phyloP scores from a whole-genome alignment of 306 rosid genomes.

The Quercus engelmannii region DNA sequence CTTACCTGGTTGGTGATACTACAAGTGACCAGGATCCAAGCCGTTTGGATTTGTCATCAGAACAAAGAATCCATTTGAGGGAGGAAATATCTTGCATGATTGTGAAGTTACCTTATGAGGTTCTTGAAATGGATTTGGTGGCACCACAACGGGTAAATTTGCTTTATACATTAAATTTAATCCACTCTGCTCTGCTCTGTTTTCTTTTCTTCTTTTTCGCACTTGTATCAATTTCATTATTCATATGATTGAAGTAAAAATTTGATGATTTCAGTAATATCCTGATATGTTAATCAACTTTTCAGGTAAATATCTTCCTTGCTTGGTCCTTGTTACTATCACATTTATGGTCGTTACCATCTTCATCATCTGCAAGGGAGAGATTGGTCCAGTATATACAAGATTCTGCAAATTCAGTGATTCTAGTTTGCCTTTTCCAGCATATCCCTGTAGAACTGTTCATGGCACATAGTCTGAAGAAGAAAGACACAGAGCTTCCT shows the following conservation, averaged over 20 bases:
- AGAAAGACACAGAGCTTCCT: conserved; percentile 64
- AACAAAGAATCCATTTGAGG: conserved; percentile 55
- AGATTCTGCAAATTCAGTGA: conserved; percentile 62
- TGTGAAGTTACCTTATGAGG: conserved; percentile 59
- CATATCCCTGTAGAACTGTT: conserved; percentile 69
- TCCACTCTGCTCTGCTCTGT: not conserved
- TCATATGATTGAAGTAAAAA: not conserved
- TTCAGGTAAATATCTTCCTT: conserved; percentile 75
- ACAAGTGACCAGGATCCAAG: conserved; percentile 48
- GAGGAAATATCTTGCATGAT: conserved; percentile 68
- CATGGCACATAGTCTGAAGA: conserved; percentile 53
- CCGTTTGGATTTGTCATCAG: conserved; percentile 49
- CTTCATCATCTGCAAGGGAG: conserved; percentile 70
- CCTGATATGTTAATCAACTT: not conserved
- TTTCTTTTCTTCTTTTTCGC: conserved; percentile 12
- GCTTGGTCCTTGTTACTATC: conserved; percentile 94
- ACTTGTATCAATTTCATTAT: conserved; percentile 4
- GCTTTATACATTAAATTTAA: conserved; percentile 16
- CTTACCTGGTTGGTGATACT: conserved; percentile 38
- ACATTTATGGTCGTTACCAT: conserved; percentile 67
- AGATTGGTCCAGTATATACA: conserved; percentile 81
- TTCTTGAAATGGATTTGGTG: conserved; percentile 63
- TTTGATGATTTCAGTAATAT: not conserved
- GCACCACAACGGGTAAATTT: conserved; percentile 66
- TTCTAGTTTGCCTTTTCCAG: conserved; percentile 90